Percentiles rank a stretch among this genome's conserved stretches.
Conservation (phyloP, 1,139 yeast genomes). For the Saccharomyces hybrid region DNA sequence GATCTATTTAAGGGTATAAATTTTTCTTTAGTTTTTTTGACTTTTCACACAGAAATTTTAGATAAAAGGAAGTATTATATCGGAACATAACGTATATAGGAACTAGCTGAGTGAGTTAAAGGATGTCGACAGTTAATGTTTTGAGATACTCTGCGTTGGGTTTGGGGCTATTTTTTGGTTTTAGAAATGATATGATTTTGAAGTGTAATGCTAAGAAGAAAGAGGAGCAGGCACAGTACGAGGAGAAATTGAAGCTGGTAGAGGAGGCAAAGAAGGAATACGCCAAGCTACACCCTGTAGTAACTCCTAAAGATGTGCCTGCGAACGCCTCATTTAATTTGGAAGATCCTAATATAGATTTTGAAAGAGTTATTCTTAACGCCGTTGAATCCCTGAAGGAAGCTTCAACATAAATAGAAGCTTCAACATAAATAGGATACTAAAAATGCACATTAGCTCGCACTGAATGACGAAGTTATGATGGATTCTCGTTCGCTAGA, state of each 20-base stretch:
- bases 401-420: neutral
- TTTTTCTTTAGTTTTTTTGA: neutral
- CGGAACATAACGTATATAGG: neutral
- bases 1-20: neutral
- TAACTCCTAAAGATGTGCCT: slow-evolving; percentile 26
- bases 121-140: slow-evolving; percentile 48
- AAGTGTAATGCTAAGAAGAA: slow-evolving; percentile 53
- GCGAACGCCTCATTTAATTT: slow-evolving; percentile 44
- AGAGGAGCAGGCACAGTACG: slow-evolving; percentile 52
- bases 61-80: neutral
- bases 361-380: slow-evolving; percentile 47
- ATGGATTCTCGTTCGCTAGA: neutral
- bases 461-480: neutral
- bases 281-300: slow-evolving; percentile 50
- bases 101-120: slow-evolving; percentile 2
- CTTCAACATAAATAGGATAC: neutral
- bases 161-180: slow-evolving; percentile 85
- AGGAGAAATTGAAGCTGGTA: slow-evolving; percentile 67
- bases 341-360: slow-evolving; percentile 87
- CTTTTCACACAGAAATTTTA: neutral
- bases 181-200: slow-evolving; percentile 70
- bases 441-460: neutral
- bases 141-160: slow-evolving; percentile 91
- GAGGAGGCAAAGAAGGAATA: slow-evolving; percentile 83
- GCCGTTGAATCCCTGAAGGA: slow-evolving; percentile 36